Percentiles rank a stretch among this genome's conserved stretches.
These are phyloP conservation scores for Microglena sp. DNA, from an alignment of 139 green algal genomes.

Conservation along the genomic window DNA sequence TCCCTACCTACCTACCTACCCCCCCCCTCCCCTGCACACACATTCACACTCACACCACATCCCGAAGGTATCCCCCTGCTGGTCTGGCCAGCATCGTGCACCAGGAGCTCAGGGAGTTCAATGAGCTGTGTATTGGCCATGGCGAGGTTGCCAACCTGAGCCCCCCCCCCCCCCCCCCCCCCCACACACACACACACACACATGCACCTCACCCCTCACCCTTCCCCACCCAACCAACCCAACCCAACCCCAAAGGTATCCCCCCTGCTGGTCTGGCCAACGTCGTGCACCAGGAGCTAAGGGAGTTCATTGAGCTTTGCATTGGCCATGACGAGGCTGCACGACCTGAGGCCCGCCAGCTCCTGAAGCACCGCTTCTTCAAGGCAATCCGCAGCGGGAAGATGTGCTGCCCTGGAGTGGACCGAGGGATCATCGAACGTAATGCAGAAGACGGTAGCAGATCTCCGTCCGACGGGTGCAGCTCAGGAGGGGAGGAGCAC, in stretches of 20 bases:
- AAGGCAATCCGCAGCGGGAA: slow-evolving; percentile 47
- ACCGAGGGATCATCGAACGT: slow-evolving; percentile 9
- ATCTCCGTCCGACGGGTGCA: too few relatives aligned
- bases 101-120: slow-evolving; percentile 72
- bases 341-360: slow-evolving; percentile 68
- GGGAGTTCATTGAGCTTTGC: slow-evolving; percentile 85
- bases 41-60: too few relatives aligned
- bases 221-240: too few relatives aligned
- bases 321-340: slow-evolving; percentile 53
- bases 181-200: too few relatives aligned
- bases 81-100: slow-evolving; percentile 72
- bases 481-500: too few relatives aligned
- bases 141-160: too few relatives aligned
- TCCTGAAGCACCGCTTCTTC: slow-evolving; percentile 92
- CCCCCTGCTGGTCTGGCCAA: slow-evolving; percentile 69
- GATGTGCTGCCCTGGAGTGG: slow-evolving; percentile 20
- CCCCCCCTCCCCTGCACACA: too few relatives aligned
- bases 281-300: slow-evolving; percentile 65
- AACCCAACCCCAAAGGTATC: too few relatives aligned
- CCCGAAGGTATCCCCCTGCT: slow-evolving; percentile 75
- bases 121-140: slow-evolving; percentile 76
- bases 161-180: too few relatives aligned
- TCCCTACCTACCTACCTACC: too few relatives aligned
- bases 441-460: too few relatives aligned
- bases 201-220: too few relatives aligned